These are phyloP conservation scores for Linum trigynum DNA, from an alignment of 345 rosid species.

Conservation along the genomic window DNA sequence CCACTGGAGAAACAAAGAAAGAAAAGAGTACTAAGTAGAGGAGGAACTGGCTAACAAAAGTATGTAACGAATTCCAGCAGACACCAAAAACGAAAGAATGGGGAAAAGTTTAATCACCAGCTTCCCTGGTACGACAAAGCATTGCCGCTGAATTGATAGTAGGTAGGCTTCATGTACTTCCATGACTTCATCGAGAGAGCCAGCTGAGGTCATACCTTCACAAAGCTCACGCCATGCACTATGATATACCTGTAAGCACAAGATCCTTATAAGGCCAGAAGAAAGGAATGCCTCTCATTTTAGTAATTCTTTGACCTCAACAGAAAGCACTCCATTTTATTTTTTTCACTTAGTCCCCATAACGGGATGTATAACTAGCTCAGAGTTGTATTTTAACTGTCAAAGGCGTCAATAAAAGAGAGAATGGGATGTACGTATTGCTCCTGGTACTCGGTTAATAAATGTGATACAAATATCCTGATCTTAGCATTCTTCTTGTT, in stretches of 20 bases:
- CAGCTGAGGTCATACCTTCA: constrained; percentile 80
- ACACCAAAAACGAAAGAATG: constrained; percentile 8
- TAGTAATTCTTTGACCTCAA: no score
- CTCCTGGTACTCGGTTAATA: neutral
- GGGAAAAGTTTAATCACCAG: constrained; percentile 41
- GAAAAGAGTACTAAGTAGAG: constrained; percentile 2
- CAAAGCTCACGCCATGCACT: constrained; percentile 95
- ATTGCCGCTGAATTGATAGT: constrained; percentile 86
- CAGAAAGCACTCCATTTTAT: no score
- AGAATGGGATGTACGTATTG: no score
- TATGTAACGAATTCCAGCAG: neutral
- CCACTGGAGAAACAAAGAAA: constrained; percentile 48
- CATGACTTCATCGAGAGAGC: constrained; percentile 87
- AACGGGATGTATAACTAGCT: no score
- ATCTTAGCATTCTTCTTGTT: no score
- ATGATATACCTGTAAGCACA: constrained; percentile 71
- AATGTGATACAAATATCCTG: neutral
- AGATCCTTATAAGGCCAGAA: constrained; percentile 14
- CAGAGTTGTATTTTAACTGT: no score
- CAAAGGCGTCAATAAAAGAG: no score
- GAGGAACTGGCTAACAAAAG: constrained; percentile 7
- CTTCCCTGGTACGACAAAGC: constrained; percentile 95
- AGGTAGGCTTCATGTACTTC: constrained; percentile 94
- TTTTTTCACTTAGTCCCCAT: no score
- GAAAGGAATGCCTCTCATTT: no score